Evolutionary conservation across 352 stramenopile species (phyloP), one percentile per base, ranked within the genome.

Genomic region (Pythium dissimile): DNA sequence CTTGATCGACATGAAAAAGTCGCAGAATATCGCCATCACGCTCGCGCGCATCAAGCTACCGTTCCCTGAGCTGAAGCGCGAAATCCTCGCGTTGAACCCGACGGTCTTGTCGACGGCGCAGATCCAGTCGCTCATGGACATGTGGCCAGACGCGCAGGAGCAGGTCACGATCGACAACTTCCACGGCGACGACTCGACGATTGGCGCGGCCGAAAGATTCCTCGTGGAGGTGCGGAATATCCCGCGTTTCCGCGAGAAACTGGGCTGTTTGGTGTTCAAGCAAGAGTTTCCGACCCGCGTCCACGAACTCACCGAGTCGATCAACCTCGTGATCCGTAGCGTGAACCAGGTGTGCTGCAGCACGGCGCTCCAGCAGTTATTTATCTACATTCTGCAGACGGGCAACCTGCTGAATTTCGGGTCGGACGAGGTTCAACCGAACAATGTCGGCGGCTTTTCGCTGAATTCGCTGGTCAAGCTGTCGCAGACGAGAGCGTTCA

Each of bases 1-100:
- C 24, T 71, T 94, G 31, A 86, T 94, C 37, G 84, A 94, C 55
- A 89, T 92, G 78, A 94, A 94, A 47, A 94, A 92, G 49, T 86
- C 82, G 18, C 84, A 94, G 62, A 94, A 94, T 63, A 91, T 94
- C 49, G 75, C 82, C 10, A 94, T 94, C 46, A 91, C 82, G 13
- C 44, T 94, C 32, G 84, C 84, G 2, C 80, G 84, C 30, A 73
- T 94, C 1, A 92, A 92, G 64, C 55, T 90, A 20, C 50, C 62
- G 8, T 92, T 88, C 50, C 59, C 80, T 0, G 69, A 90, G 59
- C 66, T 94, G 12, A 89, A 88, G 60, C 71, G 65, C 20, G 80
- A 94, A 53, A 76, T 94, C 37, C 51, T 94, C 47, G 69, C 74
- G 13, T 78, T 94, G 74, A 92, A 92, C 48, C 59, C 84, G 44